Evolutionary conservation across 2,329 filamentous ascomycete genomes (phyloP).

Genomic region (Pseudogymnoascus sp.): DNA sequence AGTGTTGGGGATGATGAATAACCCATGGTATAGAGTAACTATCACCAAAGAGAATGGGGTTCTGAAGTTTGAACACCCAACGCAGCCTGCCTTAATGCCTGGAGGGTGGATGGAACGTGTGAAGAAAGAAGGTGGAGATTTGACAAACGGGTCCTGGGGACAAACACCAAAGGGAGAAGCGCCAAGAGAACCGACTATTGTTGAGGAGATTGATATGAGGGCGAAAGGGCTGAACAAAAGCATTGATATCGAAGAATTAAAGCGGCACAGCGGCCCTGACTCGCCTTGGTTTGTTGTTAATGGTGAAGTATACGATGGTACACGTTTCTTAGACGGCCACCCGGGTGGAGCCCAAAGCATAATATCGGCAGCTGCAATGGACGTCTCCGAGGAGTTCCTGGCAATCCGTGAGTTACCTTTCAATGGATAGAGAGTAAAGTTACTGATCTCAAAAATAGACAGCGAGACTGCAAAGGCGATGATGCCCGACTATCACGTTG

Average conservation of each 20-base stretch:
- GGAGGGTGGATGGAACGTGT: conserved; percentile 92
- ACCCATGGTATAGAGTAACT: conserved; percentile 80
- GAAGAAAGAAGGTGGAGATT: conserved; percentile 72
- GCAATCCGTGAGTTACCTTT: conserved; percentile 66
- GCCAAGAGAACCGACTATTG: conserved; percentile 34
- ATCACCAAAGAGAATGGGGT: conserved; percentile 58
- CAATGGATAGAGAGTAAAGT: not conserved
- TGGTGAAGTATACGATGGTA: conserved; percentile 84
- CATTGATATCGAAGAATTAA: conserved; percentile 65
- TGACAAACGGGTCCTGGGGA: conserved; percentile 79
- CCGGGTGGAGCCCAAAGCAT: conserved; percentile 84
- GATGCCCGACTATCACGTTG: conserved; percentile 82
- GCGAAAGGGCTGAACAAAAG: conserved; percentile 53
- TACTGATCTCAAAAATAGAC: conserved; percentile 45
- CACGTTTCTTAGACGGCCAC: conserved; percentile 68
- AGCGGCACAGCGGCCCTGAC: conserved; percentile 54
- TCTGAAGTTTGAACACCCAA: conserved; percentile 80
- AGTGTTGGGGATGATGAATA: conserved; percentile 96
- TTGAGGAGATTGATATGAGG: conserved; percentile 69
- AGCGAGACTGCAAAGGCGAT: conserved; percentile 86
- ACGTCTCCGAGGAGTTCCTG: conserved; percentile 82
- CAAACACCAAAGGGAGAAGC: conserved; percentile 52
- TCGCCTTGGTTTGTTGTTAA: conserved; percentile 83
- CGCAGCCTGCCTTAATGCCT: conserved; percentile 65
- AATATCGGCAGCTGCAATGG: conserved; percentile 68